These are phyloP conservation scores for Soucietia sequanensis DNA, from an alignment of 805 yeast genomes.

Conservation along the genomic window DNA sequence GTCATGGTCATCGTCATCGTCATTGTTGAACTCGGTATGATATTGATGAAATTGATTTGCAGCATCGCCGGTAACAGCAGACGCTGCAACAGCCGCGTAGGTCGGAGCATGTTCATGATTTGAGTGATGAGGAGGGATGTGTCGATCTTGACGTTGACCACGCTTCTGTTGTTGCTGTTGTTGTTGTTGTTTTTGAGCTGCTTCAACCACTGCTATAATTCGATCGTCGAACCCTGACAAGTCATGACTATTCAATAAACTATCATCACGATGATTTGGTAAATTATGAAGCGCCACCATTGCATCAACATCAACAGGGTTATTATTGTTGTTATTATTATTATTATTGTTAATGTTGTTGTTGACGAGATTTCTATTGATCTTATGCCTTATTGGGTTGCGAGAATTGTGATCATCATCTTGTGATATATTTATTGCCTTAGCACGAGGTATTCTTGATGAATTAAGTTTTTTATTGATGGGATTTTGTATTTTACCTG, in stretches of 20 bases:
- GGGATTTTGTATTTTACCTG: conserved; percentile 4
- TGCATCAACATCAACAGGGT: conserved; percentile 30
- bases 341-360: conserved; percentile 7
- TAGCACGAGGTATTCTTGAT: background rate
- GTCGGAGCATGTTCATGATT: conserved; percentile 15
- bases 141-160: conserved; percentile 15
- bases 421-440: conserved; percentile 1
- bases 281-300: conserved; percentile 28
- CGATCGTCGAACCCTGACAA: conserved; percentile 44
- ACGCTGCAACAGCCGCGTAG: conserved; percentile 36
- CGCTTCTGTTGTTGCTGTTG: conserved; percentile 19
- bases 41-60: conserved; percentile 16
- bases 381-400: conserved; percentile 21
- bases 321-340: conserved; percentile 3
- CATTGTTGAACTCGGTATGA: conserved; percentile 9
- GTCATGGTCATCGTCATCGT: conserved; percentile 7
- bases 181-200: conserved; percentile 45
- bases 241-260: conserved; percentile 36
- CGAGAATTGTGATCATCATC: conserved; percentile 1
- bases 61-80: conserved; percentile 23
- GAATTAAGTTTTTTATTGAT: conserved; percentile 17
- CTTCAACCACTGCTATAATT: conserved; percentile 60
- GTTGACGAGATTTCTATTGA: conserved; percentile 16
- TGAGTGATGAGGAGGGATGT: conserved; percentile 13
- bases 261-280: conserved; percentile 23